These are phyloP conservation scores for Pichia eremophila DNA, from an alignment of 805 yeast species.

Conservation along the genomic window DNA sequence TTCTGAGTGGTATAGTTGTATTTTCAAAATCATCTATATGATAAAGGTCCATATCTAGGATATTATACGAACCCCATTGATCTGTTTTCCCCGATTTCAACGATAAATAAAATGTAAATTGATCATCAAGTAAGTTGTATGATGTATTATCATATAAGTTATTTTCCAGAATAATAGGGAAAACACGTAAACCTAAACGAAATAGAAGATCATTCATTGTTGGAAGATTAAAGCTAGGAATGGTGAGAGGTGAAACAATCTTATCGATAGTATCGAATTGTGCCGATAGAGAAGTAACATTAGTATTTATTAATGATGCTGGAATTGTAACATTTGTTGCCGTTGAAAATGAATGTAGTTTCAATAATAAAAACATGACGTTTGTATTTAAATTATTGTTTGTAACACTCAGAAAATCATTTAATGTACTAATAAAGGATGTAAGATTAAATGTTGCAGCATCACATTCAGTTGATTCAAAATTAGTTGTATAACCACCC, in stretches of 20 bases:
- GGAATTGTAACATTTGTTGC: background rate
- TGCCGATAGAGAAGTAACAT: constrained; percentile 5
- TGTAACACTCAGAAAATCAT: constrained; percentile 29
- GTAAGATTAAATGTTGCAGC: constrained; percentile 15
- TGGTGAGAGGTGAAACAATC: constrained; percentile 1
- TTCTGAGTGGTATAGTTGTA: background rate
- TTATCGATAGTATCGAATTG: background rate
- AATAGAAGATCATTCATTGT: constrained; percentile 24
- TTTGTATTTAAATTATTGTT: constrained; percentile 39
- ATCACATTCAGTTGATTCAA: constrained; percentile 8
- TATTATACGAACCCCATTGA: background rate
- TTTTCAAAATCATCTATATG: background rate
- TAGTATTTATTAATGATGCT: constrained; percentile 7
- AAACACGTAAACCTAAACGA: constrained; percentile 25
- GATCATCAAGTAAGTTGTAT: constrained; percentile 18
- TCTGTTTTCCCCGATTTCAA: background rate
- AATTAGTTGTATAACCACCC: background rate
- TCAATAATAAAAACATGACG: constrained; percentile 32
- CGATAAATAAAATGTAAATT: background rate
- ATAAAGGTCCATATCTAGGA: background rate
- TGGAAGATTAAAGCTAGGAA: constrained; percentile 3
- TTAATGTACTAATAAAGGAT: constrained; percentile 22
- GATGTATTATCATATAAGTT: constrained; percentile 22
- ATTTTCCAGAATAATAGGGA: constrained; percentile 28
- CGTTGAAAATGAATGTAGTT: constrained; percentile 19